A percentile compares a stretch with the other conserved stretches of the same genome.
Conservation (phyloP, 2,329 filamentous ascomycete species). For the Pseudogymnoascus pannorum region DNA sequence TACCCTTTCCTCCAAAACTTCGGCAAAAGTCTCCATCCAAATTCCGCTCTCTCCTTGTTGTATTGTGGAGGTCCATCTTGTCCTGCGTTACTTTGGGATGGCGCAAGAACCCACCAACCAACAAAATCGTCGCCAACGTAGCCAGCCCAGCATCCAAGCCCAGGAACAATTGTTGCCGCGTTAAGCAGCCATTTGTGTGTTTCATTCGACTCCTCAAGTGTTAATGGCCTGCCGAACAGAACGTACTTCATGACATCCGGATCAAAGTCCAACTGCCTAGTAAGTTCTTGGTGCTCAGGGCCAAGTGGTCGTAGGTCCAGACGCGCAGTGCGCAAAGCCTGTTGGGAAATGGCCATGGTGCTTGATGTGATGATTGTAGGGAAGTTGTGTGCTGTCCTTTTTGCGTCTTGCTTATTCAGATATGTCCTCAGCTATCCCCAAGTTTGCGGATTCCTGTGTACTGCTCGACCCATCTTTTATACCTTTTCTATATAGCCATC, state of each 20-base stretch:
- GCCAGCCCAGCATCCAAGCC: not conserved
- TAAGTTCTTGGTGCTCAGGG: not conserved
- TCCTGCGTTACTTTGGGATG: constrained; percentile 11
- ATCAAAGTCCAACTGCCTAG: not conserved
- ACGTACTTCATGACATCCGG: constrained; percentile 1
- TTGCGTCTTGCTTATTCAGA: not conserved
- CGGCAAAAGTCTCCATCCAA: constrained; percentile 25
- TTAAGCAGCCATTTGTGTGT: constrained; percentile 4
- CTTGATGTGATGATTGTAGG: not conserved
- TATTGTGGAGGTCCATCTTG: not conserved
- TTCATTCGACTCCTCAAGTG: not conserved
- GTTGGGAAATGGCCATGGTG: not conserved
- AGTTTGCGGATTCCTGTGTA: not conserved
- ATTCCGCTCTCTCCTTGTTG: constrained; percentile 18
- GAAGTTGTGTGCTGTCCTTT: not conserved
- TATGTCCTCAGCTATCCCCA: not conserved
- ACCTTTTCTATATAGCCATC: not conserved
- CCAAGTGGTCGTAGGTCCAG: constrained; percentile 2
- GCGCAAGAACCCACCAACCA: constrained; percentile 27
- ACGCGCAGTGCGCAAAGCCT: not conserved
- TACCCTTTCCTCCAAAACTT: constrained; percentile 28
- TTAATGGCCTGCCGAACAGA: not conserved
- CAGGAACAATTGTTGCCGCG: not conserved
- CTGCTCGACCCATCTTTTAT: not conserved
- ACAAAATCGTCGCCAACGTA: constrained; percentile 23